These are phyloP conservation scores for Dillenia turbinata DNA, from an alignment of 164 flowering plant genomes.

Conservation along the genomic window DNA sequence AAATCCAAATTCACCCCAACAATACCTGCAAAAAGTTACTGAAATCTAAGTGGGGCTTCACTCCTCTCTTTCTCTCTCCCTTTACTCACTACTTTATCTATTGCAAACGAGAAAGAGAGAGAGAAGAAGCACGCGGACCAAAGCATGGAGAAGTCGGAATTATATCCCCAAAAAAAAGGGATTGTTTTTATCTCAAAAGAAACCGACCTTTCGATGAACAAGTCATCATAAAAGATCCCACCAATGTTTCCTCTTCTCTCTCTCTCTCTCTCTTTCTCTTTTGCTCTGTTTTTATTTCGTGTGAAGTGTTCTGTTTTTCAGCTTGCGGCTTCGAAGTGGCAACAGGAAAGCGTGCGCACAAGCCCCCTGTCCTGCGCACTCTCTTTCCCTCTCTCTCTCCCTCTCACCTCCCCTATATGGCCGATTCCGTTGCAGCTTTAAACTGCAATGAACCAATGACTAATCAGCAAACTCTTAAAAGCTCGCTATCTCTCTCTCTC, in stretches of 20 bases:
- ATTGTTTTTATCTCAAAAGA: constrained; percentile 33
- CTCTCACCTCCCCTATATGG: constrained; percentile 5
- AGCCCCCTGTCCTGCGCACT: constrained; percentile 32
- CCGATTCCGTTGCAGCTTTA: constrained; percentile 60
- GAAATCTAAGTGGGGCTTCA: constrained; percentile 40
- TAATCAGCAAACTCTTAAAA: too few species aligned
- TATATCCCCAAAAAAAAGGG: constrained; percentile 5
- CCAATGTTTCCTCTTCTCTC: constrained; percentile 1
- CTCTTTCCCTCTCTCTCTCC: constrained; percentile 7
- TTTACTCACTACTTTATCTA: constrained; percentile 4
- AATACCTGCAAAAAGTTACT: constrained; percentile 45
- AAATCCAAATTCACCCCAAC: constrained; percentile 44
- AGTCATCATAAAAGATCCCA: constrained; percentile 16
- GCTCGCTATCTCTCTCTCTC: too few species aligned
- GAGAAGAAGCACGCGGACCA: constrained; percentile 52
- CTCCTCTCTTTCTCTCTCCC: too few species aligned
- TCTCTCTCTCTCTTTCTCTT: constrained; percentile 6
- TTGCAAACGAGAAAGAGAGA: constrained; percentile 24
- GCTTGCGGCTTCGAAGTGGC: background rate
- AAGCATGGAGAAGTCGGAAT: constrained; percentile 26
- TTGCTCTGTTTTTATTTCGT: background rate
- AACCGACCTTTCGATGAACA: constrained; percentile 59
- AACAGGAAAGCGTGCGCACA: constrained; percentile 32
- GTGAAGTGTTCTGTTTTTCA: background rate
- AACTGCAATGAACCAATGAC: constrained; percentile 11